These are phyloP conservation scores for Solanum bulbocastanum DNA, from an alignment of 257 asterid species.

Conservation along the genomic window DNA sequence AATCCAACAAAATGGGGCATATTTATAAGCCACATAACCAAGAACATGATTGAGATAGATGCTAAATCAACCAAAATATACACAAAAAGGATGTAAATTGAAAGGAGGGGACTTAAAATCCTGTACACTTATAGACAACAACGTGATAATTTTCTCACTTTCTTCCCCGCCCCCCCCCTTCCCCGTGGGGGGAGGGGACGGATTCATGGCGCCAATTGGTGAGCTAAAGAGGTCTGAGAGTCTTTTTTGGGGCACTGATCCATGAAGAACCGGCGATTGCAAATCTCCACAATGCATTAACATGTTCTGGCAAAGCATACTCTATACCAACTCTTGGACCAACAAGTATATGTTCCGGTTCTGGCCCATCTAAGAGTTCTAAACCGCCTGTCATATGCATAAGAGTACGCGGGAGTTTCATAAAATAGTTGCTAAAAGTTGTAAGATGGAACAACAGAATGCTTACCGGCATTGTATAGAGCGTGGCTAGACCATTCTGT, in stretches of 20 bases:
- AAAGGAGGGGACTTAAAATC: background rate
- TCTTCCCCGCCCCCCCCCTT: no score
- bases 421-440: background rate
- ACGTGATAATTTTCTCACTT: background rate
- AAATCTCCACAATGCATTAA: conserved; percentile 78
- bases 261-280: conserved; percentile 73
- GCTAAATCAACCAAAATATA: background rate
- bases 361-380: conserved; percentile 81
- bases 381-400: conserved; percentile 60
- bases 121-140: background rate
- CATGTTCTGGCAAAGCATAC: conserved; percentile 76
- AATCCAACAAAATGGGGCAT: background rate
- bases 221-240: conserved; percentile 42
- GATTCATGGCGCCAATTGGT: background rate
- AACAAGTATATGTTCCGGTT: conserved; percentile 52
- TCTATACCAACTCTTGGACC: conserved; percentile 93
- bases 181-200: background rate
- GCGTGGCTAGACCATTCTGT: conserved; percentile 89
- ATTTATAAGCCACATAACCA: background rate
- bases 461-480: conserved; percentile 62
- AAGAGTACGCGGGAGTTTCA: background rate
- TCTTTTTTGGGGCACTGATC: conserved; percentile 85
- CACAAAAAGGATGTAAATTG: background rate
- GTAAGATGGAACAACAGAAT: background rate
- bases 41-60: background rate